Evolutionary conservation across 1,284 basidiomycete genomes (phyloP).

Genomic region (Leccinum subspadiceum): DNA sequence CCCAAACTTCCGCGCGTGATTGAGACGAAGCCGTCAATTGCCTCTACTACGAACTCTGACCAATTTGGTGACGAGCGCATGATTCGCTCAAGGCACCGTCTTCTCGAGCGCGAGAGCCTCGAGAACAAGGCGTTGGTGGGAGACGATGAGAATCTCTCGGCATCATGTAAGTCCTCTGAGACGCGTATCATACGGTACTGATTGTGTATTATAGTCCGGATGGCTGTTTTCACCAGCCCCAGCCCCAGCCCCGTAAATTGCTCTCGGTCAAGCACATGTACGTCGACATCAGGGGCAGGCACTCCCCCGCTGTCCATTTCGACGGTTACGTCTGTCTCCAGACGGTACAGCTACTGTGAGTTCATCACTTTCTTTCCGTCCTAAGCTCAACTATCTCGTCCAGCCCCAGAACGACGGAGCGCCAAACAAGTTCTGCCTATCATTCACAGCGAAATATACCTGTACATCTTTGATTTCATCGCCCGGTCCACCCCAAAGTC

Average conservation of each 20-base stretch:
- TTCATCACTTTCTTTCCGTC: no score
- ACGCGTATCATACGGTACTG: neutral
- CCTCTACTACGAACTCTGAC: slow-evolving; percentile 51
- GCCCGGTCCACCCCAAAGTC: neutral
- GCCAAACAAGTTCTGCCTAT: neutral
- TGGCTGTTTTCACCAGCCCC: slow-evolving; percentile 51
- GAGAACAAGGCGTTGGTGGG: slow-evolving; percentile 59
- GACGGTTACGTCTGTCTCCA: slow-evolving; percentile 43
- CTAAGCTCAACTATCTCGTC: no score
- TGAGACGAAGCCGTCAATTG: slow-evolving; percentile 56
- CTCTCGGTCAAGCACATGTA: slow-evolving; percentile 65
- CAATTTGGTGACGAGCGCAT: slow-evolving; percentile 67
- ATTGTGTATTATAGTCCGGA: slow-evolving; percentile 37
- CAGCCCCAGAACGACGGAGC: no score
- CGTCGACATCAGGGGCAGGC: slow-evolving; percentile 57
- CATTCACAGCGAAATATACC: neutral
- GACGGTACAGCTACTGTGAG: no score
- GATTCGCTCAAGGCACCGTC: slow-evolving; percentile 59
- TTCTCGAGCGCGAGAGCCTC: slow-evolving; percentile 63
- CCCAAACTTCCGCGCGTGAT: slow-evolving; percentile 45
- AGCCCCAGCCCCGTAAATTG: slow-evolving; percentile 50
- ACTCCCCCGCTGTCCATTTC: slow-evolving; percentile 69
- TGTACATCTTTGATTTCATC: neutral
- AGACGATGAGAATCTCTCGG: slow-evolving; percentile 59
- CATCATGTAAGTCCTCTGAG: slow-evolving; percentile 45